These are phyloP conservation scores for Arthrobotrys pseudoclavata DNA, from an alignment of 2,329 filamentous ascomycete species.

Conservation along the genomic window DNA sequence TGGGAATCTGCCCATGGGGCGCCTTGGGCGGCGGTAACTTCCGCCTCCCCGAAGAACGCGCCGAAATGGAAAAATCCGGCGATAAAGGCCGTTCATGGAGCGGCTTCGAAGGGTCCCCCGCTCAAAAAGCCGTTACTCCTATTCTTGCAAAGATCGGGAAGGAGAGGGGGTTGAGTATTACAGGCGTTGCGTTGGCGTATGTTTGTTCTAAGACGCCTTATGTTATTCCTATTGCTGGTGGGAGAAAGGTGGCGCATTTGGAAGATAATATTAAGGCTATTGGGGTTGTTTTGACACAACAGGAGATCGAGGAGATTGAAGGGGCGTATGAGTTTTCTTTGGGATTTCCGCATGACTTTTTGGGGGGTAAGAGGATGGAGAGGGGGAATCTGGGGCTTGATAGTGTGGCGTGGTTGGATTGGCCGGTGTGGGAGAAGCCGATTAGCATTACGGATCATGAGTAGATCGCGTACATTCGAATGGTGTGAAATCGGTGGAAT, in stretches of 20 bases:
- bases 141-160: conserved; percentile 74
- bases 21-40: conserved; percentile 70
- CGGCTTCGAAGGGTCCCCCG: conserved; percentile 67
- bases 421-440: conserved; percentile 32
- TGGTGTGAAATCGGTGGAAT: too few species aligned
- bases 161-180: conserved; percentile 72
- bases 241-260: conserved; percentile 78
- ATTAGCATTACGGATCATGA: conserved; percentile 44
- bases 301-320: conserved; percentile 78
- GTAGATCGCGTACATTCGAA: background rate
- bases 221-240: conserved; percentile 80
- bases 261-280: conserved; percentile 79
- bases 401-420: conserved; percentile 53
- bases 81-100: conserved; percentile 66
- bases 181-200: conserved; percentile 78
- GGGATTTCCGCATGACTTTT: conserved; percentile 76
- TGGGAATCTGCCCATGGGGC: conserved; percentile 74
- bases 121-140: conserved; percentile 70
- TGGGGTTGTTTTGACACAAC: conserved; percentile 71
- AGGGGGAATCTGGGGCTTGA: conserved; percentile 35
- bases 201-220: conserved; percentile 79
- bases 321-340: conserved; percentile 73
- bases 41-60: conserved; percentile 69
- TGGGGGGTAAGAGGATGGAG: conserved; percentile 16
- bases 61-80: conserved; percentile 67